Evolutionary conservation across 169 alveolate species (phyloP).

Genomic region (Eimeria mitis): DNA sequence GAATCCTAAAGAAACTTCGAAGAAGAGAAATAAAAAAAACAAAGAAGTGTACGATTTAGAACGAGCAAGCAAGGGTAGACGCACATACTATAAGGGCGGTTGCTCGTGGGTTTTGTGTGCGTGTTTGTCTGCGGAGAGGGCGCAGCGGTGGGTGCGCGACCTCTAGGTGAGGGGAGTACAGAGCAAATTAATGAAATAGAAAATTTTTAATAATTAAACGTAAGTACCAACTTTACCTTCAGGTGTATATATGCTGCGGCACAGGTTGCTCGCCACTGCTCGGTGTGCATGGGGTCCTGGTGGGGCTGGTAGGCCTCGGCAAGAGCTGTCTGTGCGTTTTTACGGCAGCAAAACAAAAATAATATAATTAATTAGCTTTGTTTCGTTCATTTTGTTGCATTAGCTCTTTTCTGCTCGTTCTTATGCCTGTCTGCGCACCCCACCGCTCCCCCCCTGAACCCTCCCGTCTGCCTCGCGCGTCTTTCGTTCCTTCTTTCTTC

Average conservation of each 20-base stretch:
- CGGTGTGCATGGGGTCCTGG: background rate
- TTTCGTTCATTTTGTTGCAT: background rate
- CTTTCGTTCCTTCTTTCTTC: background rate
- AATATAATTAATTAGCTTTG: background rate
- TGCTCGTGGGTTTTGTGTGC: too few relatives aligned
- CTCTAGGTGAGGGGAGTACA: background rate
- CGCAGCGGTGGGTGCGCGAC: background rate
- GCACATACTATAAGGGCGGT: background rate
- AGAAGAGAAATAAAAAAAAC: background rate
- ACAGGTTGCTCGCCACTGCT: background rate
- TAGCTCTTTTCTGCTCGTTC: background rate
- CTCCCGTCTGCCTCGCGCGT: background rate
- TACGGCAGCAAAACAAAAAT: background rate
- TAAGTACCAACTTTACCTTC: background rate
- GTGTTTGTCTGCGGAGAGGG: background rate
- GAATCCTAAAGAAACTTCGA: background rate
- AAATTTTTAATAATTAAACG: background rate
- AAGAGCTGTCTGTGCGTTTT: background rate
- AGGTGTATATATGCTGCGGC: background rate
- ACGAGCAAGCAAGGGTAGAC: background rate
- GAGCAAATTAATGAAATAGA: background rate
- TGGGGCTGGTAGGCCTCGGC: conserved; percentile 12
- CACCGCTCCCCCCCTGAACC: background rate
- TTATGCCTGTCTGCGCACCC: background rate
- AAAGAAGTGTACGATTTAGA: background rate